These are phyloP conservation scores for Inga oerstediana DNA, from an alignment of 306 rosid species.

Conservation along the genomic window DNA sequence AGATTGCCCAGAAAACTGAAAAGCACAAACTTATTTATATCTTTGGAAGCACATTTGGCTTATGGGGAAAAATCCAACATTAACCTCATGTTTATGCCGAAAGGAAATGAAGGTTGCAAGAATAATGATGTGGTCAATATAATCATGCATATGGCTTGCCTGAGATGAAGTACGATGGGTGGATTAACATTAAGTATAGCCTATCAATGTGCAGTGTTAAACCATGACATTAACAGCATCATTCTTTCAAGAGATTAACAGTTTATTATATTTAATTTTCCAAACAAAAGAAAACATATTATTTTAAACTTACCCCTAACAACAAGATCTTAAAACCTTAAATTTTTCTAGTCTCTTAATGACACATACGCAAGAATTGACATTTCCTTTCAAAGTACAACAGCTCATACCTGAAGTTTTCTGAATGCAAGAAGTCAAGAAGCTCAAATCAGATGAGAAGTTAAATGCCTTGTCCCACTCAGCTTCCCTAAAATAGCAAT, in stretches of 20 bases:
- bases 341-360: neutral
- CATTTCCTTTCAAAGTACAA: neutral
- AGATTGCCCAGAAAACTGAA: conserved; percentile 9
- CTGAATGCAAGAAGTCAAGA: conserved; percentile 82
- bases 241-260: neutral
- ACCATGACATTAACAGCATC: neutral
- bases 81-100: neutral
- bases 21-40: neutral
- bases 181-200: neutral
- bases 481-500: conserved; percentile 65
- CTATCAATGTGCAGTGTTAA: neutral
- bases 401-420: conserved; percentile 64
- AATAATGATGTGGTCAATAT: neutral
- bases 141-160: conserved; percentile 3
- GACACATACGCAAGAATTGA: neutral
- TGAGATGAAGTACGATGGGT: neutral
- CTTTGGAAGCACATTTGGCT: neutral
- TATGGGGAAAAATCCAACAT: neutral
- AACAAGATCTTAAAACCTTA: neutral
- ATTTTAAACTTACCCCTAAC: conserved; percentile 1
- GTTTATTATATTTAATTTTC: neutral
- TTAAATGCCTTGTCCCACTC: conserved; percentile 94
- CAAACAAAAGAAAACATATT: neutral
- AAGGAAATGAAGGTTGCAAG: neutral
- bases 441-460: conserved; percentile 72